These are phyloP conservation scores for Epichloe uncinata DNA, from an alignment of 2,329 filamentous ascomycete genomes.

Conservation along the genomic window DNA sequence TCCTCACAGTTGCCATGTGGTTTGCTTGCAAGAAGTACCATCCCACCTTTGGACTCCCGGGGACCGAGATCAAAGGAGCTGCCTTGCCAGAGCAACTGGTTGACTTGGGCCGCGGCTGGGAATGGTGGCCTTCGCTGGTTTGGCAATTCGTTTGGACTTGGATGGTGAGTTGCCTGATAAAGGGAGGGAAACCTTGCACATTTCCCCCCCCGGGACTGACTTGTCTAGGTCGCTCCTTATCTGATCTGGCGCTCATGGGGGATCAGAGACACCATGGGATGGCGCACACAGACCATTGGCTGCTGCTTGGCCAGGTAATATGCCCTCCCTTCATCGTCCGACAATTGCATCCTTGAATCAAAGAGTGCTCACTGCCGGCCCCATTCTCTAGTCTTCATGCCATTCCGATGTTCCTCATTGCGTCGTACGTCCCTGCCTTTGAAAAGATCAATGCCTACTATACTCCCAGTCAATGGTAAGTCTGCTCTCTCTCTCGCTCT, in stretches of 20 bases:
- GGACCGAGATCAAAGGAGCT: conserved; percentile 18
- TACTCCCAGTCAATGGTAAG: conserved; percentile 46
- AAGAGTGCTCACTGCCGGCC: not conserved
- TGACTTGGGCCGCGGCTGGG: conserved; percentile 35
- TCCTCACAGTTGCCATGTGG: conserved; percentile 40
- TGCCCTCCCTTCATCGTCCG: not conserved
- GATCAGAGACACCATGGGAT: conserved; percentile 50
- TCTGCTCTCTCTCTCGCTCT: conserved; percentile 30
- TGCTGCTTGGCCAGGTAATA: conserved; percentile 30
- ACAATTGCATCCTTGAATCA: not conserved
- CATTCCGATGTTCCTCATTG: conserved; percentile 51
- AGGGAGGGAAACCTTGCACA: no score
- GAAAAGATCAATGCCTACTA: conserved; percentile 37
- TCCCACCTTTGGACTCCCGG: conserved; percentile 31
- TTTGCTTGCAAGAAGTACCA: conserved; percentile 46
- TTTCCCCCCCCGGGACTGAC: not conserved
- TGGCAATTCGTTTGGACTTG: conserved; percentile 44
- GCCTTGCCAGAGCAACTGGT: conserved; percentile 27
- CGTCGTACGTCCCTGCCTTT: conserved; percentile 36
- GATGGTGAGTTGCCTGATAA: conserved; percentile 7
- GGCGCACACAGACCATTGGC: conserved; percentile 48
- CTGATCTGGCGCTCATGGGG: conserved; percentile 45
- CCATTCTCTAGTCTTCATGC: conserved; percentile 39
- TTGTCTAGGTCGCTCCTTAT: conserved; percentile 35
- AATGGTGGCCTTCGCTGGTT: conserved; percentile 43